These are phyloP conservation scores for Paulinella micropora DNA, from an alignment of 78 protist species.

Conservation along the genomic window DNA sequence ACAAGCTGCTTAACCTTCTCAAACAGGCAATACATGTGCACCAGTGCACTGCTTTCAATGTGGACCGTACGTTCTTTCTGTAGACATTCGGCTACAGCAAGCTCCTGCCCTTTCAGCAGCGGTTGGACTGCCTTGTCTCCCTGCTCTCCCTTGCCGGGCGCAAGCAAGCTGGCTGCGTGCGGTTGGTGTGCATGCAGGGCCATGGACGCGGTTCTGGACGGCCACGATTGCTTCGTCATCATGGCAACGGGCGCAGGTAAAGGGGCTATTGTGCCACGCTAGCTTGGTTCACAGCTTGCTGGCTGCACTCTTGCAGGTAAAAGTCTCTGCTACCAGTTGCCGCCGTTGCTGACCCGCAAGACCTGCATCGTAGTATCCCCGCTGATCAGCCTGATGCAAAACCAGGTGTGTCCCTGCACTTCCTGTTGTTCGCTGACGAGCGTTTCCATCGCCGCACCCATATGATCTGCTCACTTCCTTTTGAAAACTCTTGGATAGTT, in stretches of 20 bases:
- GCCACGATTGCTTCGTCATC: slow-evolving; percentile 22
- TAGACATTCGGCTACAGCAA: neutral
- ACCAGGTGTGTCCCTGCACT: neutral
- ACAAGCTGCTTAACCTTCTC: too few relatives aligned
- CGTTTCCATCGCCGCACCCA: neutral
- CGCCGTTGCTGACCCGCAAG: neutral
- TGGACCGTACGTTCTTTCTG: too few relatives aligned
- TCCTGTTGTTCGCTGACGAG: neutral
- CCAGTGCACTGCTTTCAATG: too few relatives aligned
- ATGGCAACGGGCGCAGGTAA: slow-evolving; percentile 56
- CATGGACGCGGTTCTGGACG: slow-evolving; percentile 4
- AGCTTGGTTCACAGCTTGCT: too few relatives aligned
- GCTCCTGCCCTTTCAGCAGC: neutral
- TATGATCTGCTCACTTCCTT: neutral
- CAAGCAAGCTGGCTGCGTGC: too few relatives aligned
- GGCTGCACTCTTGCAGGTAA: too few relatives aligned
- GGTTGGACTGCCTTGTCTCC: too few relatives aligned
- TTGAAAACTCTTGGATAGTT: too few relatives aligned
- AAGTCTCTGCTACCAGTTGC: slow-evolving; percentile 17
- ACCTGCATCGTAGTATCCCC: slow-evolving; percentile 9
- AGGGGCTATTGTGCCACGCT: too few relatives aligned
- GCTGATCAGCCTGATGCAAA: neutral
- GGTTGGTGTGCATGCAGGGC: too few relatives aligned
- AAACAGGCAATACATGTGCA: too few relatives aligned
- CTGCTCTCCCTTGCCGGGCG: too few relatives aligned